Base-by-base conservation (phyloP, 805 yeast species). In the Spathaspora passalidarum region DNA sequence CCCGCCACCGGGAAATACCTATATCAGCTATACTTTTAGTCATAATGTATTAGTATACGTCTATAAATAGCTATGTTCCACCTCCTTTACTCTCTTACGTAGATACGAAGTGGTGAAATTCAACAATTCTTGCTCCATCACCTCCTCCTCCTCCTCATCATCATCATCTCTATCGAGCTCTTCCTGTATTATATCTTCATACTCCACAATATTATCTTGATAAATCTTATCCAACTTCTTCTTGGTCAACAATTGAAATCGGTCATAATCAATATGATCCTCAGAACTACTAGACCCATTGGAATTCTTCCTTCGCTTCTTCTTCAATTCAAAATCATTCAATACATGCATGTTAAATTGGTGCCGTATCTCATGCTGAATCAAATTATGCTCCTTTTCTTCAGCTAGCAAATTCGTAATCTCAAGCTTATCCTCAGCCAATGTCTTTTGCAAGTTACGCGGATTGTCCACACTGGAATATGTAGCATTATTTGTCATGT, bases 381-480 rank as follows among this genome's bases (percentile, higher is more conserved):
- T 36, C 14, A 18, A 5, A n/a, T 18, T 20, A 36, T 20, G 14
- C 11, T 20, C 19, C 23, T 36, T 56, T 48, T 71, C 74, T 41
- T 69, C 72, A 6, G 60, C 62, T 16, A 70, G 38, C 5, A 71
- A 52, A 20, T 50, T 50, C 26, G 53, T 47, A 8, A 72, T 67
- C 45, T 71, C 77, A 39, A 67, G 71, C 42, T 69, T 67, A 47
- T 72, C 76, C 49, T 71, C 76, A 40, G 68, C 69, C 40, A 66
- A 66, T 4, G 71, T 61, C 49, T 65, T 69, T 42, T 66, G 71
- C 1, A 68, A 61, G 46, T 61, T 71, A 47, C 64, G 53, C 9
- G 58, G 56, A 49, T 65, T 69, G 47, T 71, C 75, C 8, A 66
- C 45, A 4, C 73, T 56, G 4, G 72, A 63, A 52, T 71, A 68